Evolutionary conservation across 176 grass and related monocot species (phyloP).

Genomic region (Carex cristatella): DNA sequence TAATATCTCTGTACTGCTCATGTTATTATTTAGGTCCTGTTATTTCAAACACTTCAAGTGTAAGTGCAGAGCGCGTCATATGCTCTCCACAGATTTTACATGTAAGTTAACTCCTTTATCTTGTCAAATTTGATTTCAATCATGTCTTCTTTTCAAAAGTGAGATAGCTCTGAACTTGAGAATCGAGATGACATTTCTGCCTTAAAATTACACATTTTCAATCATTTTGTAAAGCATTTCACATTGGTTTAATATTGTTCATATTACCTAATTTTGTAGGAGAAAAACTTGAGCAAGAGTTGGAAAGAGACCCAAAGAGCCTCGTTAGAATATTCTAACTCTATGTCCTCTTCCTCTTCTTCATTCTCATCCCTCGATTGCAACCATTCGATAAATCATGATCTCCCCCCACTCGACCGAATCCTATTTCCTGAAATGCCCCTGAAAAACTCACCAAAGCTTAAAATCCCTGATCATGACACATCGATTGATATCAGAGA

Average conservation of each 20-base stretch:
- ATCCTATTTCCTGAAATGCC: slow-evolving; percentile 61
- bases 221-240: slow-evolving; percentile 12
- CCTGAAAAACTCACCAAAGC: slow-evolving; percentile 51
- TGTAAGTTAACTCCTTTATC: slow-evolving; percentile 30
- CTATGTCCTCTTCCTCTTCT: slow-evolving; percentile 70
- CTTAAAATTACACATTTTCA: slow-evolving; percentile 1
- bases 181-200: not conserved
- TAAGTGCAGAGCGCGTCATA: slow-evolving; percentile 38
- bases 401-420: slow-evolving; percentile 52
- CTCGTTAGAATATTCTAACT: slow-evolving; percentile 52
- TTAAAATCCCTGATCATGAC: slow-evolving; percentile 43
- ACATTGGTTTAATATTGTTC: not conserved
- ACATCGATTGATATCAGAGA: slow-evolving; percentile 48
- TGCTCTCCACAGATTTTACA: slow-evolving; percentile 49
- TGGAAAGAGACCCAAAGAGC: slow-evolving; percentile 57
- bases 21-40: slow-evolving; percentile 44
- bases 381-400: slow-evolving; percentile 68
- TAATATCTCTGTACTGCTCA: slow-evolving; percentile 18
- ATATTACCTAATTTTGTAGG: slow-evolving; percentile 38
- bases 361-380: slow-evolving; percentile 86
- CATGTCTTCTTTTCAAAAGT: not conserved
- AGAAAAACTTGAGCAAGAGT: slow-evolving; percentile 65
- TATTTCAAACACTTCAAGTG: slow-evolving; percentile 43
- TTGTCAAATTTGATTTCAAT: not conserved
- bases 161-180: not conserved